Conservation (phyloP, 139 green algal genomes). For the Volvox reticuliferus region DNA sequence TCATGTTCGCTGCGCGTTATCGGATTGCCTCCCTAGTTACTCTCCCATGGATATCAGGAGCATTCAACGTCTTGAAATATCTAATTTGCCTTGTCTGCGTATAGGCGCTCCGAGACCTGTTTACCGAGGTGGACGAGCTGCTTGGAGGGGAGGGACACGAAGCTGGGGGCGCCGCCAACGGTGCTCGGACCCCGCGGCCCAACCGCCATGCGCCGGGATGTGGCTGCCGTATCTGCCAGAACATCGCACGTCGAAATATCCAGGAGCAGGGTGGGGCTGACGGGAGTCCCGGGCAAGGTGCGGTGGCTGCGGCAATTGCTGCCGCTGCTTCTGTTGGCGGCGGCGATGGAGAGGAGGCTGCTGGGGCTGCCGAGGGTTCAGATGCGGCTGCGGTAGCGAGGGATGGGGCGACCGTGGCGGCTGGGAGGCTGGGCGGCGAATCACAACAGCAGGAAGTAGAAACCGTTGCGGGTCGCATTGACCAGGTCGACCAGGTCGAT, state of each 20-base stretch:
- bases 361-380: too few species aligned
- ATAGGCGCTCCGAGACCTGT: constrained; percentile 21
- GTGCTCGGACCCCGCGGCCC: neutral
- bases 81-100: too few species aligned
- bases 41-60: too few species aligned
- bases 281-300: neutral
- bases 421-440: neutral
- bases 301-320: neutral
- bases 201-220: constrained; percentile 26
- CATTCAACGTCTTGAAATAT: too few species aligned
- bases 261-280: neutral
- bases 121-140: constrained; percentile 28
- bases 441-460: neutral
- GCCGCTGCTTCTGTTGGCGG: neutral
- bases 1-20: too few species aligned
- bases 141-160: neutral
- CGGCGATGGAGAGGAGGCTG: neutral
- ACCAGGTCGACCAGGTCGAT: too few species aligned
- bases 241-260: constrained; percentile 2
- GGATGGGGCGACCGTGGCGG: neutral
- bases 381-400: neutral
- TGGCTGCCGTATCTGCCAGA: constrained; percentile 37
- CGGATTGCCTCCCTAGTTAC: too few species aligned
- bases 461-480: too few species aligned
- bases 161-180: neutral